Base-by-base conservation (phyloP, 1,139 yeast genomes). In the Kluyveromyces sp. region DNA sequence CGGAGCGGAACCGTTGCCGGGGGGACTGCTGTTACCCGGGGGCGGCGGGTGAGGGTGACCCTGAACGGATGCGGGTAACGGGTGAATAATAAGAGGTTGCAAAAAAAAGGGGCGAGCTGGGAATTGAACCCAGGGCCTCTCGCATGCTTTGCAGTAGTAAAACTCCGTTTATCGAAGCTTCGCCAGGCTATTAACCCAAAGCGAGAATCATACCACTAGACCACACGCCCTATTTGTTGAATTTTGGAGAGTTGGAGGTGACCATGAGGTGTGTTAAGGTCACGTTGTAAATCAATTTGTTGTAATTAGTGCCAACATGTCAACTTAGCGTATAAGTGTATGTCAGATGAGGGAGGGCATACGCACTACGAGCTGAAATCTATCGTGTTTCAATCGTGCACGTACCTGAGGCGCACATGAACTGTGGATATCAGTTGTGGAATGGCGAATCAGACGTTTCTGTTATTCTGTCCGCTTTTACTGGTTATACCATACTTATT, bases 121-220 rank as follows among this genome's bases (percentile, higher is more conserved):
- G 55, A 53, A 53, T 53, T 53, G 56, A 53, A 53, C 56, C 56
- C 56, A 50, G 56, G 56, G 56, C 56, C 56, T 53, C 56, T 53
- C 56, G 55, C 56, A 53, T 49, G 53, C 49, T 52, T 49, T 36
- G 43, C 37, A 42, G 33, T 20, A 38, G 41, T 31, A 20, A 28
- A 38, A 38, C 41, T 20, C 31, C 41, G 41, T 32, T 36, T 26
- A 31, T 19, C 40, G 37, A 22, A 33, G 32, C 33, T 36, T 36
- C 40, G 40, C 40, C 28, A 36, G 44, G 41, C 46, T 30, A 9
- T 48, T 49, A 51, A 50, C 55, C 55, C 55, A 52, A 52, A 52
- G 55, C 55, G 55, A 52, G 55, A 52, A 52, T 52, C 55, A 52
- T 52, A 52, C 55, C 55, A 52, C 55, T 52, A 52, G 55, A 52